phyloP scores from a whole-genome alignment of 352 stramenopile genomes.

The Thalassiosira mediterranea region DNA sequence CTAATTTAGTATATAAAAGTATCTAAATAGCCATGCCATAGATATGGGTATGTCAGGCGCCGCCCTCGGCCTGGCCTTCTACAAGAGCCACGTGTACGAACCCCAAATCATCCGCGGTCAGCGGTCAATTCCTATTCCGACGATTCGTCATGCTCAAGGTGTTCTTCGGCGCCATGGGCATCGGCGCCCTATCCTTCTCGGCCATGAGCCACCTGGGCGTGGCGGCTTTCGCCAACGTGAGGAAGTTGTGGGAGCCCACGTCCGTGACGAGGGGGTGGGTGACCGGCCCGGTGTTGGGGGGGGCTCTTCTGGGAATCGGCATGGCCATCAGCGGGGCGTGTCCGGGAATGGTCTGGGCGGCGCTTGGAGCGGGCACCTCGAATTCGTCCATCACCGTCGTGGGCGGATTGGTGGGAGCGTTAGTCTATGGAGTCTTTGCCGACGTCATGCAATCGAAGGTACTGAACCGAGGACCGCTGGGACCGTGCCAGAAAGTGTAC shows the following conservation, averaged over 20 bases:
- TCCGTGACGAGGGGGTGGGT: constrained; percentile 7
- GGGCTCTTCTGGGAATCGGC: constrained; percentile 32
- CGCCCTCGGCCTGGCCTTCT: constrained; percentile 15
- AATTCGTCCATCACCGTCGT: constrained; percentile 33
- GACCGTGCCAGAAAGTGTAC: constrained; percentile 13
- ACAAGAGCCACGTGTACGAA: constrained; percentile 23
- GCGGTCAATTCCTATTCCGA: constrained; percentile 21
- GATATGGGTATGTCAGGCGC: too few relatives aligned
- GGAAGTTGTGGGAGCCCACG: not conserved
- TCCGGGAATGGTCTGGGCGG: constrained; percentile 46
- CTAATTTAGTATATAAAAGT: too few relatives aligned
- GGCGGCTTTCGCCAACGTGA: constrained; percentile 4
- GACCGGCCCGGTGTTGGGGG: constrained; percentile 15
- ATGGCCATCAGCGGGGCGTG: constrained; percentile 46
- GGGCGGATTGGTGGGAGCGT: constrained; percentile 36
- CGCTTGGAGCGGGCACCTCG: constrained; percentile 33
- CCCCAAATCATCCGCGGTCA: constrained; percentile 14
- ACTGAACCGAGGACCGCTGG: not conserved
- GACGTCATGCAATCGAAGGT: constrained; percentile 23
- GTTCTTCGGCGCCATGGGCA: constrained; percentile 24
- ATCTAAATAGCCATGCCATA: too few relatives aligned
- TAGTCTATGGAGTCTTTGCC: constrained; percentile 31
- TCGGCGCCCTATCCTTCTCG: constrained; percentile 1
- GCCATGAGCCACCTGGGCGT: not conserved
- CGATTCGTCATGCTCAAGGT: constrained; percentile 29